phyloP scores from a whole-genome alignment of 2,329 filamentous ascomycete genomes.

The Aureobasidium namibiae region DNA sequence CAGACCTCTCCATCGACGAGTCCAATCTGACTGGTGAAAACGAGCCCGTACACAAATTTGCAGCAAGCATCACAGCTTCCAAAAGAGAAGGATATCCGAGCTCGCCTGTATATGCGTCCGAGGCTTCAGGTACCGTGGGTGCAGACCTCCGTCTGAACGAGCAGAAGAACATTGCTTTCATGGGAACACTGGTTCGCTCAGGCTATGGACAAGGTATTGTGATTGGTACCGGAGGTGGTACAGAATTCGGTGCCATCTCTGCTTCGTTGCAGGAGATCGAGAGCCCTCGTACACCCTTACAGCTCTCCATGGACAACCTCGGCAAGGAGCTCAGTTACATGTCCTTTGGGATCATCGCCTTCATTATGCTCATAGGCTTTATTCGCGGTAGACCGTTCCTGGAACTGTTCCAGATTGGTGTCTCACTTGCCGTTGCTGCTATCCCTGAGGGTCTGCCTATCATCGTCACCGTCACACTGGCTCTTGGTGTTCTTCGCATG shows the following conservation, averaged over 20 bases:
- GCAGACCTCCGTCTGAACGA: slow-evolving; percentile 63
- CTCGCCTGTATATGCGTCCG: slow-evolving; percentile 51
- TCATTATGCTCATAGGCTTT: slow-evolving; percentile 87
- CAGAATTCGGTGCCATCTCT: slow-evolving; percentile 93
- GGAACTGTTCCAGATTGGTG: slow-evolving; percentile 95
- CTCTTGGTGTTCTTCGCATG: slow-evolving; percentile 92
- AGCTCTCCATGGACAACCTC: slow-evolving; percentile 94
- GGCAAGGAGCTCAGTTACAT: slow-evolving; percentile 95
- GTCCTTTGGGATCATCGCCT: slow-evolving; percentile 85
- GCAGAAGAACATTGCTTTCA: slow-evolving; percentile 89
- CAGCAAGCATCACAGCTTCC: slow-evolving; percentile 29
- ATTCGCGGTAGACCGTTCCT: slow-evolving; percentile 81
- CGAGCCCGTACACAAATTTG: slow-evolving; percentile 73
- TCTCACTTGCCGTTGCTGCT: slow-evolving; percentile 90
- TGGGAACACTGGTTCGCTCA: slow-evolving; percentile 93
- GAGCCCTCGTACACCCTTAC: slow-evolving; percentile 85
- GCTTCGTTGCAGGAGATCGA: slow-evolving; percentile 91
- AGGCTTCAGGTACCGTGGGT: slow-evolving; percentile 50
- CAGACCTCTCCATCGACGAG: slow-evolving; percentile 88
- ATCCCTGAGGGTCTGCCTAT: slow-evolving; percentile 96
- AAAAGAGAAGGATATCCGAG: slow-evolving; percentile 24
- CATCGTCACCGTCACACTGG: slow-evolving; percentile 94
- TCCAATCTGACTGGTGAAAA: slow-evolving; percentile 97
- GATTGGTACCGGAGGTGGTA: slow-evolving; percentile 89
- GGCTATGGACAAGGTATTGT: slow-evolving; percentile 94